These are phyloP conservation scores for Cucurbitaria berberidis DNA, from an alignment of 2,329 filamentous ascomycete genomes.

Conservation along the genomic window DNA sequence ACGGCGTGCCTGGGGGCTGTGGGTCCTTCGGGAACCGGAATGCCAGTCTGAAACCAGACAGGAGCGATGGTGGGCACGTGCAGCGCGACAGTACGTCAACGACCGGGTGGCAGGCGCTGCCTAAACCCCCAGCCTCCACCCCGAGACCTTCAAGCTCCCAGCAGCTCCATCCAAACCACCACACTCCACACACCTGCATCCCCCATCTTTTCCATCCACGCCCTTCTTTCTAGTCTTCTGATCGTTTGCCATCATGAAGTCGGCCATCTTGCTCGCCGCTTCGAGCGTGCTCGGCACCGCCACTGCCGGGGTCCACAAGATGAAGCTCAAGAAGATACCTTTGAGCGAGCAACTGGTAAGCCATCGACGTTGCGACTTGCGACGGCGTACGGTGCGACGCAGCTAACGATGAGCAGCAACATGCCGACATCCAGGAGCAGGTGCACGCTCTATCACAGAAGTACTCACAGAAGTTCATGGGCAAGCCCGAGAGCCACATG, in stretches of 20 bases:
- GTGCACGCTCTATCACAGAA: constrained; percentile 67
- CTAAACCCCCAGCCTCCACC: constrained; percentile 14
- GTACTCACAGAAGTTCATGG: constrained; percentile 86
- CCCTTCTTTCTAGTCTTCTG: constrained; percentile 8
- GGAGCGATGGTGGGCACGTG: constrained; percentile 4
- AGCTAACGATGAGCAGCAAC: constrained; percentile 61
- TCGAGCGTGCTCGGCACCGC: constrained; percentile 81
- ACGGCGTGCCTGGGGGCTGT: neutral
- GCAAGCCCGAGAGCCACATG: constrained; percentile 71
- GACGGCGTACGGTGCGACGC: constrained; percentile 6
- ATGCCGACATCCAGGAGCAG: constrained; percentile 80
- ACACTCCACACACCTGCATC: neutral
- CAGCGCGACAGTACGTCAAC: neutral
- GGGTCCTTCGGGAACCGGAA: neutral
- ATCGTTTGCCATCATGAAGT: constrained; percentile 72
- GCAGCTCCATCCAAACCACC: constrained; percentile 6
- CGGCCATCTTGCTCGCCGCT: constrained; percentile 76
- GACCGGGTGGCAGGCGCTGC: constrained; percentile 1
- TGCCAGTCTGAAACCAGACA: neutral
- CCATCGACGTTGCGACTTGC: constrained; percentile 30
- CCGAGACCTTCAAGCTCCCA: constrained; percentile 20
- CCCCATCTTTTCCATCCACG: constrained; percentile 8
- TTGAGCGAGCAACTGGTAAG: constrained; percentile 89
- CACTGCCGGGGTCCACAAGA: constrained; percentile 87
- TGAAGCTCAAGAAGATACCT: constrained; percentile 97